These are phyloP conservation scores for Chlorella ohadii DNA, from an alignment of 139 green algal genomes.

Conservation along the genomic window DNA sequence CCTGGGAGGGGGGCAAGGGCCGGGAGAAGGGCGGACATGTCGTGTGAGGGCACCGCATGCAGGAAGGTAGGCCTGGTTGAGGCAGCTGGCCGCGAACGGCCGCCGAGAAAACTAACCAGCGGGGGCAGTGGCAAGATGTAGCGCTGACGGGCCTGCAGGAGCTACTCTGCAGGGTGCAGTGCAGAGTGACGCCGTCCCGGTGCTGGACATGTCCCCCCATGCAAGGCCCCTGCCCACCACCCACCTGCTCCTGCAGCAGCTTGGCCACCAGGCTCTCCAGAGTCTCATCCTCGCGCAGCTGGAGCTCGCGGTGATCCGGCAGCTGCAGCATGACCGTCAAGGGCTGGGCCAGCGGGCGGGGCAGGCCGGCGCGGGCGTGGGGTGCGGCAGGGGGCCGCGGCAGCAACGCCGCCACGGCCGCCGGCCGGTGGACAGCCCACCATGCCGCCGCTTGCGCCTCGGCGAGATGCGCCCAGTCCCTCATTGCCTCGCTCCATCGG, in stretches of 20 bases:
- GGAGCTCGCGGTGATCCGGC: neutral
- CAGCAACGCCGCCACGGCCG: neutral
- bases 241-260: conserved; percentile 7
- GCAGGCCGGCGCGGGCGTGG: neutral
- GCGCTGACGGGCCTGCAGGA: no score
- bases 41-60: no score
- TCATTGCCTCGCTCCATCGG: no score
- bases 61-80: no score
- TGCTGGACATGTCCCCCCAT: no score
- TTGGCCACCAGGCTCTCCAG: conserved; percentile 5
- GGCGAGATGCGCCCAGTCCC: no score
- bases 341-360: neutral
- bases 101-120: no score
- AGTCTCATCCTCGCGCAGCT: neutral
- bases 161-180: no score
- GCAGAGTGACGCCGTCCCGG: no score
- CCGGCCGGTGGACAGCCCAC: neutral
- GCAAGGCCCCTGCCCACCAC: neutral
- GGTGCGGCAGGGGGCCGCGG: neutral
- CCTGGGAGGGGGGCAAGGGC: neutral
- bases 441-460: neutral
- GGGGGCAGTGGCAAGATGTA: no score
- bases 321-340: conserved; percentile 8
- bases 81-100: no score
- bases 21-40: neutral